Percentiles rank a stretch among this genome's conserved stretches.
These are phyloP conservation scores for Alternaria arbusti DNA, from an alignment of 2,329 filamentous ascomycete species.

Conservation along the genomic window DNA sequence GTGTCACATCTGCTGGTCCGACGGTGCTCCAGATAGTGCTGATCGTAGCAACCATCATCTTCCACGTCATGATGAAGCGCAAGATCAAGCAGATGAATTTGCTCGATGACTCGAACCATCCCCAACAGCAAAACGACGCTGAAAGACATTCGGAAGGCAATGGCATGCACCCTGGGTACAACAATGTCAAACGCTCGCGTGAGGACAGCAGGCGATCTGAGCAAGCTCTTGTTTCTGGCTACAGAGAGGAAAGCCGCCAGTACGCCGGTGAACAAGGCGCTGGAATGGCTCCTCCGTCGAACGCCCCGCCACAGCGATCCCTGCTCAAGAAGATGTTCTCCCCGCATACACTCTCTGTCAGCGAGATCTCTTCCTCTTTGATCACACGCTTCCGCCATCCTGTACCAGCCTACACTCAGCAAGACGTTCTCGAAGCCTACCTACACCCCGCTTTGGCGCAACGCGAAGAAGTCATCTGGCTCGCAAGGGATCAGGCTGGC, in stretches of 20 bases:
- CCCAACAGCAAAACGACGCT: slow-evolving; percentile 18
- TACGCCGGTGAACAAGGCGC: not conserved
- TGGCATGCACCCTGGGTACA: not conserved
- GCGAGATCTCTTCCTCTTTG: slow-evolving; percentile 15
- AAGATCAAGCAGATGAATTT: slow-evolving; percentile 40
- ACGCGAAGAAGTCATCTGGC: slow-evolving; percentile 18
- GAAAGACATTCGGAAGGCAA: slow-evolving; percentile 27
- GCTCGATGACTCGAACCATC: slow-evolving; percentile 36
- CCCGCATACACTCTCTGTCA: slow-evolving; percentile 11
- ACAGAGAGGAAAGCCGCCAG: not conserved
- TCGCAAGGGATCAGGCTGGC: slow-evolving; percentile 47
- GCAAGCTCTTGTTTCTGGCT: slow-evolving; percentile 1
- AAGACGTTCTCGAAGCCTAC: slow-evolving; percentile 21
- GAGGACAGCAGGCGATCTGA: not conserved
- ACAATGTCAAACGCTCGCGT: not conserved
- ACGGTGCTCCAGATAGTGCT: slow-evolving; percentile 52
- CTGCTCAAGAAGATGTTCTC: slow-evolving; percentile 8
- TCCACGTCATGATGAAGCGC: slow-evolving; percentile 45
- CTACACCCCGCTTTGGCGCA: slow-evolving; percentile 18
- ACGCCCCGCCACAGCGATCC: not conserved
- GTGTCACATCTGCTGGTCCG: slow-evolving; percentile 46
- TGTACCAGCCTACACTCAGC: slow-evolving; percentile 12
- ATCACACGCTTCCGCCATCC: slow-evolving; percentile 11
- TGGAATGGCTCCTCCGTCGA: slow-evolving; percentile 1
- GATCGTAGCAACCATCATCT: slow-evolving; percentile 50